A percentile compares a stretch with the other conserved stretches of the same genome.
These are phyloP conservation scores for Hsuehochloa calcarea DNA, from an alignment of 176 grass and related monocot species.

Conservation along the genomic window DNA sequence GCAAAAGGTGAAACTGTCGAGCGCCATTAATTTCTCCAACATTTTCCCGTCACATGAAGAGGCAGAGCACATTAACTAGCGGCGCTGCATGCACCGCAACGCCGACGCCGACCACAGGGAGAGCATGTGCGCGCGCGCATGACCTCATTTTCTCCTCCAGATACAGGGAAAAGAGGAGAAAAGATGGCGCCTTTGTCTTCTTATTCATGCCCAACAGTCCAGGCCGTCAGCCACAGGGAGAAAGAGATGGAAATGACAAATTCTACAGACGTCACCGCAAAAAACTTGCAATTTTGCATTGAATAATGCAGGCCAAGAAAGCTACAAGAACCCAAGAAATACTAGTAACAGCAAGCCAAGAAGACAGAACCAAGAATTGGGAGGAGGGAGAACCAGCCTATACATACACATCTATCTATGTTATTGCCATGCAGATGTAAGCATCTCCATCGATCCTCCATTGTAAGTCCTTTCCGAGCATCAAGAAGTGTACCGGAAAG, in stretches of 20 bases:
- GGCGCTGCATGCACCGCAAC: not conserved
- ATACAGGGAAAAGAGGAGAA: not conserved
- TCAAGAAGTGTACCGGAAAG: slow-evolving; percentile 50
- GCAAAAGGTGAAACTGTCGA: slow-evolving; percentile 7
- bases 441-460: slow-evolving; percentile 62
- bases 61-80: slow-evolving; percentile 38
- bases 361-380: slow-evolving; percentile 12
- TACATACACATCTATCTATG: slow-evolving; percentile 36
- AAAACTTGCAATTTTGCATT: slow-evolving; percentile 13
- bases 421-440: slow-evolving; percentile 37
- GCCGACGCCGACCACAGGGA: slow-evolving; percentile 24
- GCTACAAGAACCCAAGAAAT: slow-evolving; percentile 23
- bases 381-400: not conserved
- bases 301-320: slow-evolving; percentile 16
- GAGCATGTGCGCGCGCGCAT: not conserved
- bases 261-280: slow-evolving; percentile 11
- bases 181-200: not conserved
- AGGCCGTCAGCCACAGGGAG: not conserved
- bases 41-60: slow-evolving; percentile 40
- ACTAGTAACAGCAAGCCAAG: not conserved
- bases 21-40: slow-evolving; percentile 28
- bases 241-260: not conserved
- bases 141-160: not conserved
- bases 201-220: not conserved
- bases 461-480: slow-evolving; percentile 77